A percentile compares a stretch with the other conserved stretches of the same genome.
These are phyloP conservation scores for Citrullus mucosospermus DNA, from an alignment of 306 rosid species.

Conservation along the genomic window DNA sequence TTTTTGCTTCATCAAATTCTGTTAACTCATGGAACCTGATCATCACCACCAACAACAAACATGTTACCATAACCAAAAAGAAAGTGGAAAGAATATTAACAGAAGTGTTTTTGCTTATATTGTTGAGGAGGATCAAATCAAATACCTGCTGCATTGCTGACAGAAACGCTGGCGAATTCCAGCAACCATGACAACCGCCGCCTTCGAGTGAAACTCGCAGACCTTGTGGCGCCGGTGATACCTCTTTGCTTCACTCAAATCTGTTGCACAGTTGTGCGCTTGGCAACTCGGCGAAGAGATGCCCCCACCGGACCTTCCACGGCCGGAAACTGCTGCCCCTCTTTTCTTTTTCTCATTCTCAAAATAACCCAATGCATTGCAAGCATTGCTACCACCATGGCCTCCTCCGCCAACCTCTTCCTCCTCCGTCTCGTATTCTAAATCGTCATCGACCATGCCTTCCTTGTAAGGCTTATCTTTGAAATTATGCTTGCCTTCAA, in stretches of 20 bases:
- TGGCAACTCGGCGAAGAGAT: conserved; percentile 42
- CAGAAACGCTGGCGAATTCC: conserved; percentile 79
- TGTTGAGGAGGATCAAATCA: neutral
- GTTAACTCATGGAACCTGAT: conserved; percentile 72
- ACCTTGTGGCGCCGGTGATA: conserved; percentile 94
- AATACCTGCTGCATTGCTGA: conserved; percentile 98
- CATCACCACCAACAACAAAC: neutral
- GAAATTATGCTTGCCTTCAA: conserved; percentile 30
- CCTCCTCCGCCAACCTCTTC: conserved; percentile 13
- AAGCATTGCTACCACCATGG: conserved; percentile 4
- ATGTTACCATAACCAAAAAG: neutral
- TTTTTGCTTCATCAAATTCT: conserved; percentile 80
- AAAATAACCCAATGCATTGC: conserved; percentile 9
- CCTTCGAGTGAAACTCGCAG: conserved; percentile 85
- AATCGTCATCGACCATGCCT: conserved; percentile 24
- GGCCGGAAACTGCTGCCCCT: conserved; percentile 2
- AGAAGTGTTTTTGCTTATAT: neutral
- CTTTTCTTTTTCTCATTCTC: conserved; percentile 35
- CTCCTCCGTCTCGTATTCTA: conserved; percentile 48
- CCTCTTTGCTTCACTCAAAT: conserved; percentile 43
- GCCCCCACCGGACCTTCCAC: conserved; percentile 24
- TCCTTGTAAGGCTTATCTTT: conserved; percentile 30
- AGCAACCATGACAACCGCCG: conserved; percentile 40
- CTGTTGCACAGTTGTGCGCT: conserved; percentile 60
- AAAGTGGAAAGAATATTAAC: neutral